Conservation (phyloP, 2,329 filamentous ascomycete genomes). For the Setomelanomma holmii region DNA sequence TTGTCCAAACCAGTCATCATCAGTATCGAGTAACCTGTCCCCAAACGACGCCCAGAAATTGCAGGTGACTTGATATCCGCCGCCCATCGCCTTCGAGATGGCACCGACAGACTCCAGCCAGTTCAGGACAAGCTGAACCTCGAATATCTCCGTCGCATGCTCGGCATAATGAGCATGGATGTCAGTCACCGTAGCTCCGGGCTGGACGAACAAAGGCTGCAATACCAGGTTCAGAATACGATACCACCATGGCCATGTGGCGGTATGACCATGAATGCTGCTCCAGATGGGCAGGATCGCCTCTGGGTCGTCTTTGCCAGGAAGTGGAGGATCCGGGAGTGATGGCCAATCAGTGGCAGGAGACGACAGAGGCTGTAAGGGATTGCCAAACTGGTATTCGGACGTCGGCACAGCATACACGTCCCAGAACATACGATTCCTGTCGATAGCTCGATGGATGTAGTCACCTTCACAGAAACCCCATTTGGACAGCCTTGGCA, state of each 20-base stretch:
- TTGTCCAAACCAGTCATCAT: conserved; percentile 40
- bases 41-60: conserved; percentile 45
- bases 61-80: conserved; percentile 28
- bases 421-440: conserved; percentile 69
- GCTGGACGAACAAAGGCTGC: conserved; percentile 68
- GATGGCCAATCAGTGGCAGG: conserved; percentile 33
- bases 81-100: conserved; percentile 23
- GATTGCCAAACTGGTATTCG: conserved; percentile 64
- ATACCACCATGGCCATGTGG: conserved; percentile 67
- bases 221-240: conserved; percentile 68
- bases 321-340: conserved; percentile 37
- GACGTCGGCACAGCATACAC: conserved; percentile 66
- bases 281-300: conserved; percentile 73
- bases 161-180: conserved; percentile 55
- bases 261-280: conserved; percentile 68
- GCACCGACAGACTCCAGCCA: conserved; percentile 40
- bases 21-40: conserved; percentile 32
- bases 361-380: conserved; percentile 54
- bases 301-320: conserved; percentile 39
- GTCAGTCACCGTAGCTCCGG: conserved; percentile 61
- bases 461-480: conserved; percentile 76
- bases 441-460: conserved; percentile 72
- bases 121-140: conserved; percentile 39
- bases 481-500: conserved; percentile 61
- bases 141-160: conserved; percentile 39